Percentiles rank a stretch among this genome's conserved stretches.
These are phyloP conservation scores for Gyromitra esculenta DNA, from an alignment of 2,329 filamentous ascomycete species.

Conservation along the genomic window DNA sequence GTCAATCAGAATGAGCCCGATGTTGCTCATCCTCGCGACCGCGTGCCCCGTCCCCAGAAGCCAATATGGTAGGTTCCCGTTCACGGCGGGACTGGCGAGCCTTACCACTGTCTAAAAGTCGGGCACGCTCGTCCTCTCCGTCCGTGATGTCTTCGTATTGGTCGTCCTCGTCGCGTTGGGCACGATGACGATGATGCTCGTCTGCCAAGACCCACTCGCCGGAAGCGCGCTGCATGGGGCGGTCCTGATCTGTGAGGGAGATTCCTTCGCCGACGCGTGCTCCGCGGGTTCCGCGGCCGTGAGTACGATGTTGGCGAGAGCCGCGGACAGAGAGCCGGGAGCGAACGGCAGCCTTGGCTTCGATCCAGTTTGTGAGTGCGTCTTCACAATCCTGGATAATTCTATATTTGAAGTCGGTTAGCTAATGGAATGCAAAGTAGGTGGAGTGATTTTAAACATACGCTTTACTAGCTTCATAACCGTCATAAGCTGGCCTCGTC, in stretches of 20 bases:
- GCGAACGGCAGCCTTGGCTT: constrained; percentile 85
- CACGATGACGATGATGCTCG: constrained; percentile 50
- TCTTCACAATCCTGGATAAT: constrained; percentile 99
- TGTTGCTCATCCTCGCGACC: constrained; percentile 38
- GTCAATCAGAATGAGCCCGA: constrained; percentile 48
- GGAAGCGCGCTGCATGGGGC: constrained; percentile 49
- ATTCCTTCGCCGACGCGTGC: constrained; percentile 47
- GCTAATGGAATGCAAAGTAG: neutral
- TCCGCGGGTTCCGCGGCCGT: constrained; percentile 54
- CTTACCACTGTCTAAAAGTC: neutral
- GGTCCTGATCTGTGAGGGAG: constrained; percentile 53
- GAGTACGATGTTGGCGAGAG: constrained; percentile 71
- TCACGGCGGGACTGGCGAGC: constrained; percentile 22
- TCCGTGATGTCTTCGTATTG: constrained; percentile 55
- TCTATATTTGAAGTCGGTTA: constrained; percentile 60
- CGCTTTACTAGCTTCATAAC: constrained; percentile 96
- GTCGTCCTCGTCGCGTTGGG: constrained; percentile 49
- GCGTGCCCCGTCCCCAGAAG: neutral
- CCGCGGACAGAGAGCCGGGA: constrained; percentile 83
- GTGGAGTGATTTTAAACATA: constrained; percentile 58
- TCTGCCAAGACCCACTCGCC: constrained; percentile 54
- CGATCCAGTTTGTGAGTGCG: constrained; percentile 95
- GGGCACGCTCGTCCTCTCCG: constrained; percentile 43
- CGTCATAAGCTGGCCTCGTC: constrained; percentile 93
- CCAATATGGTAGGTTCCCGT: neutral